Conservation (phyloP, 2,329 filamentous ascomycete genomes). For the Sphaerulina vaccinii region DNA sequence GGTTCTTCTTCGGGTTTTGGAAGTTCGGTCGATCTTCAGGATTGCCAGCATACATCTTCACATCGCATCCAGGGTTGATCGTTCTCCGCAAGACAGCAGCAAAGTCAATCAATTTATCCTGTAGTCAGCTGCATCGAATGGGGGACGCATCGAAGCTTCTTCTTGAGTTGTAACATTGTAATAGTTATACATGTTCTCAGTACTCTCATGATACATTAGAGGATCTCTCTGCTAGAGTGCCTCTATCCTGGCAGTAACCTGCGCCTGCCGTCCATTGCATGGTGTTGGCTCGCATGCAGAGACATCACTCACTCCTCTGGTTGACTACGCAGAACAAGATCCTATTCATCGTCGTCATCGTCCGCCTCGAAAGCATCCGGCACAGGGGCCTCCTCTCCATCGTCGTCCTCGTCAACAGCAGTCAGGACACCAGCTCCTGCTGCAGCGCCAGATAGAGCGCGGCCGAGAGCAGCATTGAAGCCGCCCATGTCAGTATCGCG, state of each 20-base stretch:
- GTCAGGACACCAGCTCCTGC: conserved; percentile 72
- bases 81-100: background rate
- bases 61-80: too few relatives aligned
- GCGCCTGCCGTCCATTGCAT: background rate
- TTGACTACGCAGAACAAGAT: background rate
- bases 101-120: too few relatives aligned
- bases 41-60: background rate
- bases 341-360: conserved; percentile 52
- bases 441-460: conserved; percentile 32
- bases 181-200: too few relatives aligned
- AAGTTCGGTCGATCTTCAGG: background rate
- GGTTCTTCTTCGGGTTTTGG: background rate
- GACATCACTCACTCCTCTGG: too few relatives aligned
- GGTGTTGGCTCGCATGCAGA: too few relatives aligned
- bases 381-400: conserved; percentile 67
- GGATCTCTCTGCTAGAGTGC: too few relatives aligned
- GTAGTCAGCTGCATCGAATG: too few relatives aligned
- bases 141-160: too few relatives aligned
- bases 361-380: conserved; percentile 78
- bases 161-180: too few relatives aligned
- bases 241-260: too few relatives aligned
- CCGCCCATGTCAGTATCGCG: conserved; percentile 38
- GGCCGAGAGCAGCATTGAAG: conserved; percentile 19
- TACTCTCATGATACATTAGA: too few relatives aligned
- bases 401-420: conserved; percentile 80